Base-by-base conservation (phyloP, 805 yeast species). In the Clavispora santaluciae region DNA sequence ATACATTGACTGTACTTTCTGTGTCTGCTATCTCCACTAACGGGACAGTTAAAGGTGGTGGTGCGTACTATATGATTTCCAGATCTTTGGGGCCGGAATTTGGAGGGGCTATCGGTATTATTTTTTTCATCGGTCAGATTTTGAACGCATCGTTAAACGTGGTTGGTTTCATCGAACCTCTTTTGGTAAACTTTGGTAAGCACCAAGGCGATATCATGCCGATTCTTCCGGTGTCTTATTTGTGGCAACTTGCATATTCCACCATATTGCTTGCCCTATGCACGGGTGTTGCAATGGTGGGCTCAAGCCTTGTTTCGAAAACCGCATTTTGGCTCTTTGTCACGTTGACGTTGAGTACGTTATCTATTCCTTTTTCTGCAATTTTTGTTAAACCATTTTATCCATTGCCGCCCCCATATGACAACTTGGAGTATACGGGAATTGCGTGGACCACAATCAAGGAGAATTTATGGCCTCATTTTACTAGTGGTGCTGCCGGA, bases 21-120 rank as follows among this genome's bases (percentile, higher is more conserved):
- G 81, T 93, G 43, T 86, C 95, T 41, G 99, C 99, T 1, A 93
- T 93, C 45, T 88, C 97, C 2, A 93, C 99, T 2, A 93, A 93
- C 57, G 99, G 99, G 17, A 88, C 95, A 0, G 98, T 93, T 2
- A 78, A 89, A 51, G 98, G 98, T 11, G 99, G 99, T 12, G 99
- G 99, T 36, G 97, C 98, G 0, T 93, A 93, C 59, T 93, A 89
- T 55, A 93, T 93, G 97, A 88, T 93, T 44, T 85, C 95, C 24
- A 73, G 99, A 50, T 83, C 95, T 24, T 67, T 93, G 45, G 99
- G 99, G 0, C 96, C 97, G 3, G 99, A 93, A 59, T 93, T 93
- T 63, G 99, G 99, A 21, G 99, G 99, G 3, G 85, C 96, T 4
- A 91, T 93, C 48, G 99, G 99, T 1, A 72, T 93, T 22, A 91